Evolutionary conservation across 2,329 filamentous ascomycete species (phyloP), one percentile per base, ranked within the genome.

Genomic region (Aspergillus glaucus): DNA sequence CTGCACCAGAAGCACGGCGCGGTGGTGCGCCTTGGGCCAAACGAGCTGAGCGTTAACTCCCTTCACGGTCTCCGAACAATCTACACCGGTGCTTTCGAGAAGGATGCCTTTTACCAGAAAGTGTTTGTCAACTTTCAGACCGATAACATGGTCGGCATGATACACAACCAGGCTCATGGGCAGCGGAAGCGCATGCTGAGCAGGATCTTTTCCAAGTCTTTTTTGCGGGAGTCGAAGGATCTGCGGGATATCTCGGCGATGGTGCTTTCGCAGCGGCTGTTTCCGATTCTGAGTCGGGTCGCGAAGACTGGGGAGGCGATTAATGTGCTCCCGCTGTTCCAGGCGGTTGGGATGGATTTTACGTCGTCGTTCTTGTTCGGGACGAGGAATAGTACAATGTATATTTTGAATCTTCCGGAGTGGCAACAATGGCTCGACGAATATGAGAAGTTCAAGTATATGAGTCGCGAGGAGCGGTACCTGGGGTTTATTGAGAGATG

Each of bases 181-280:
- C 67, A 74, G 6, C 74, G 85, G 40, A 90, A 89, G 62, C 79
- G 85, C 15, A 85, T 88, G 79, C 70, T 91, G 21, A 84, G 83
- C 48, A 80, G 87, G 55, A 77, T 86, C 46, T 91, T 89, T 69
- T 87, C 86, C 46, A 91, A 90, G 62, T 86, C 85, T 0, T 80
- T 74, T 44, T 71, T 91, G 32, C 78, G 80, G 50, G 70, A 72
- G 4, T 87, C 82, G 4, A 60, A 69, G 0, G 72, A 81, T 1
- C 64, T 85, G 9, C 67, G 69, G 0, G 69, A 65, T 0, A 79
- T 87, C 54, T 74, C 79, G 3, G 65, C 73, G 2, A 61, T 62
- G 7, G 76, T 88, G 17, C 53, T 89, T 2, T 77, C 77, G 50
- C 64, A 72, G 0, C 73, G 82, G 5, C 69, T 89, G 7, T 65